Evolutionary conservation across 1,284 basidiomycete genomes (phyloP), one percentile per base, ranked within the genome.

Genomic region (Sanguinoderma infundibulare): DNA sequence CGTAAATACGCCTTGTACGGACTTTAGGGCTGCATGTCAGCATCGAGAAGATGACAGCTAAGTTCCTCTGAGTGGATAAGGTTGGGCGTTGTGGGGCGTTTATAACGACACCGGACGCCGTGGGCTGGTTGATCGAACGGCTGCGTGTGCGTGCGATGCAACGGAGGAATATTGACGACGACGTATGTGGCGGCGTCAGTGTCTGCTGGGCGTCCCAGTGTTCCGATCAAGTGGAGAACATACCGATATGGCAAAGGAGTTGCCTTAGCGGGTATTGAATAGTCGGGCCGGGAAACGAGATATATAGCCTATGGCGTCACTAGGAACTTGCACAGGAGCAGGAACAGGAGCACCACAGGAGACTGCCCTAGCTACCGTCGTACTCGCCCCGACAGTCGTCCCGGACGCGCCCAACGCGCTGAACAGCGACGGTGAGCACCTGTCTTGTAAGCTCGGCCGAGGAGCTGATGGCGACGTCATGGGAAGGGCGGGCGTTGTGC

Each of bases 151-250:
- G n/a, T 17, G 46, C 28, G n/a, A 32, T 20, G 15, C 17, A n/a
- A 32, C 46, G 28, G 26, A 49, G 46, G 46, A 17, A 49, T n/a
- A 49, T 30, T 26, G 14, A 6, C 38, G 49, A 53, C 57, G 51
- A 53, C 50, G 50, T 53, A 46, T 53, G 51, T 53, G 50, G 57
- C 57, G 32, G 39, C 28, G 46, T 15, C 28, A 26, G 46, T 24
- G 17, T 35, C 8, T 47, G 44, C 10, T 39, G 17, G 46, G 17
- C 46, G 46, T 28, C 46, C 46, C 28, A 20, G 28, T 0, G 17
- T 14, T 32, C 1, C 46, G 46, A 49, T 28, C 26, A 32, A n/a
- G n/a, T n/a, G n/a, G n/a, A n/a, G 42, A 5, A 5, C 42, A 26
- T 14, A 22, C 42, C 15, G 24, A 46, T 46, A 46, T 46, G 42